A percentile compares a stretch with the other conserved stretches of the same genome.
phyloP scores from a whole-genome alignment of 1,284 basidiomycete species.

The Pholiota adiposa region DNA sequence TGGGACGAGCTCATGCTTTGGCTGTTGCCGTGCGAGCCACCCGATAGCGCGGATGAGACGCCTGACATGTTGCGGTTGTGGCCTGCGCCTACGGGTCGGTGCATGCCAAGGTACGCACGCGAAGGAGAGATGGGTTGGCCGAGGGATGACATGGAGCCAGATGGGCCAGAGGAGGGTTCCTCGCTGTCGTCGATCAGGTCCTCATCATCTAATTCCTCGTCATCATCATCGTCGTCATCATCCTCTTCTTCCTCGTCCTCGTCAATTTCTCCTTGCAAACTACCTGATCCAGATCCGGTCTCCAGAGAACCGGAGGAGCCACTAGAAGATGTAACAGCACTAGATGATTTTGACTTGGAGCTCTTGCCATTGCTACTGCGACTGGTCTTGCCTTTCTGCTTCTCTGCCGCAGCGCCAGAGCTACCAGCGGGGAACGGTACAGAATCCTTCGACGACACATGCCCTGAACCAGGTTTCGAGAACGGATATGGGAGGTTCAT shows the following conservation, averaged over 20 bases:
- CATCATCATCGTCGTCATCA: conserved; percentile 39
- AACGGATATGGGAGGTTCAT: conserved; percentile 31
- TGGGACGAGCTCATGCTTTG: conserved; percentile 31
- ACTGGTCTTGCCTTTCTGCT: conserved; percentile 1
- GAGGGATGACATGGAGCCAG: conserved; percentile 78
- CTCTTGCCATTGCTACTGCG: conserved; percentile 4
- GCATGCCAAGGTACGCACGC: conserved; percentile 71
- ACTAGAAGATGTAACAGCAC: neutral
- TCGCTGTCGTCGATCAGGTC: conserved; percentile 46
- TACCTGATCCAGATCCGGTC: conserved; percentile 23
- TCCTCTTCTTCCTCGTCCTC: conserved; percentile 37
- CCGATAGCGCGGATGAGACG: conserved; percentile 32
- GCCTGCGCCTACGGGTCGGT: conserved; percentile 53
- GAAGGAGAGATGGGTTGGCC: conserved; percentile 64
- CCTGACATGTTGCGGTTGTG: conserved; percentile 36
- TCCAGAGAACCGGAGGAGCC: neutral
- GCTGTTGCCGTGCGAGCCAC: conserved; percentile 24
- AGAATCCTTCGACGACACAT: conserved; percentile 47
- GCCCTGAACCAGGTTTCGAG: conserved; percentile 24
- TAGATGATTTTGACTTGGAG: conserved; percentile 2
- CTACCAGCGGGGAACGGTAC: conserved; percentile 71
- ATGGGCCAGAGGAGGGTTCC: conserved; percentile 56
- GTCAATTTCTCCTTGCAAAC: conserved; percentile 25
- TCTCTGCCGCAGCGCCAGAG: conserved; percentile 20
- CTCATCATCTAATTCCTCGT: conserved; percentile 36